These are phyloP conservation scores for Rubroboletus satanas DNA, from an alignment of 768 basidiomycete genomes.

Conservation along the genomic window DNA sequence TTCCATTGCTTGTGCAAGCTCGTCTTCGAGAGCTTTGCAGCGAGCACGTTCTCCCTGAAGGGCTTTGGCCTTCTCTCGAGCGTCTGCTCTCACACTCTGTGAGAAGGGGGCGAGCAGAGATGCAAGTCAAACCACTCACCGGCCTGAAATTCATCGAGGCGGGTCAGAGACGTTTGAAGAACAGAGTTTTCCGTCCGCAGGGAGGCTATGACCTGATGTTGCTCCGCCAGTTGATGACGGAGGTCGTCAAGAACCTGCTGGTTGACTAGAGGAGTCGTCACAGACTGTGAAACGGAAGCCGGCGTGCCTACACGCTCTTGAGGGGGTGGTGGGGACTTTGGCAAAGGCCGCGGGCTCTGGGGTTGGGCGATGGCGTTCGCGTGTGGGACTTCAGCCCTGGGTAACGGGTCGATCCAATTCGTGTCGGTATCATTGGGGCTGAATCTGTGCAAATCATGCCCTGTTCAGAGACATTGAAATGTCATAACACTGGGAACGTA, in stretches of 20 bases:
- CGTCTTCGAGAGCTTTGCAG: slow-evolving; percentile 16
- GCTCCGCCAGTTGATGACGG: slow-evolving; percentile 16
- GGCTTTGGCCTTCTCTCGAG: slow-evolving; percentile 6
- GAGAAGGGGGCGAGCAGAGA: background rate
- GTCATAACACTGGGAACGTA: slow-evolving; percentile 37
- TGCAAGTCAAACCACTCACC: slow-evolving; percentile 18
- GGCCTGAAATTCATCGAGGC: slow-evolving; percentile 30
- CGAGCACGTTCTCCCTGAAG: slow-evolving; percentile 21
- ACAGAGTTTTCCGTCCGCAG: slow-evolving; percentile 27
- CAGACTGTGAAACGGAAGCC: slow-evolving; percentile 1
- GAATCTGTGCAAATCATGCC: slow-evolving; percentile 37
- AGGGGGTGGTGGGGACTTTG: slow-evolving; percentile 16
- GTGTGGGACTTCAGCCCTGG: slow-evolving; percentile 38
- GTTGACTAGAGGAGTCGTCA: background rate
- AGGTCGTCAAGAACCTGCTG: slow-evolving; percentile 11
- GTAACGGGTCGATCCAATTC: slow-evolving; percentile 62
- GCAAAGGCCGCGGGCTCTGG: slow-evolving; percentile 18
- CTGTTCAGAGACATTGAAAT: background rate
- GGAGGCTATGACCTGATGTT: slow-evolving; percentile 14
- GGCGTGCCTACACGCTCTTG: slow-evolving; percentile 10
- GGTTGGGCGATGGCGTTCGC: slow-evolving; percentile 32
- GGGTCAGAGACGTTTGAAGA: slow-evolving; percentile 26
- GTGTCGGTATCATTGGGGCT: slow-evolving; percentile 38
- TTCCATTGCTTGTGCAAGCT: slow-evolving; percentile 20
- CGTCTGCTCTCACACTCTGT: slow-evolving; percentile 13